Conservation (phyloP, 306 rosid genomes). For the Lathyrus aphaca region DNA sequence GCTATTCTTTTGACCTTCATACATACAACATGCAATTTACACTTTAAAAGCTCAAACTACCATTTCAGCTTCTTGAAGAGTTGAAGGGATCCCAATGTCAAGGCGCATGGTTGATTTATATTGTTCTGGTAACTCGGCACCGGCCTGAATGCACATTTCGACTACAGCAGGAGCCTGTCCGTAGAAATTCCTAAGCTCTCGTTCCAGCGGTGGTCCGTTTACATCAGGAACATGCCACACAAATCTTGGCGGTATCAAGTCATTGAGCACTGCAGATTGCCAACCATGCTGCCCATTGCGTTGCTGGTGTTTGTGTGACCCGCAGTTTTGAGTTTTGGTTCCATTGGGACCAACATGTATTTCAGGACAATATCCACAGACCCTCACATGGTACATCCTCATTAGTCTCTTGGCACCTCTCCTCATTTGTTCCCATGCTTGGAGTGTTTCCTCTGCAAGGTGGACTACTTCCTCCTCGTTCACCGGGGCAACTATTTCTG, state of each 20-base stretch:
- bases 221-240: slow-evolving; percentile 98
- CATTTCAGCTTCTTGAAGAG: slow-evolving; percentile 83
- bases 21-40: slow-evolving; percentile 29
- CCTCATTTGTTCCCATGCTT: slow-evolving; percentile 86
- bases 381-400: slow-evolving; percentile 83
- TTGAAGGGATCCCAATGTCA: slow-evolving; percentile 87
- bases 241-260: slow-evolving; percentile 86
- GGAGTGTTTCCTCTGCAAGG: slow-evolving; percentile 79
- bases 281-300: slow-evolving; percentile 98
- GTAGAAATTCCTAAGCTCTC: slow-evolving; percentile 80
- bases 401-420: slow-evolving; percentile 72
- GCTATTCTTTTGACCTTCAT: slow-evolving; percentile 18
- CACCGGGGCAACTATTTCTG: slow-evolving; percentile 57
- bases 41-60: slow-evolving; percentile 64
- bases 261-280: slow-evolving; percentile 83
- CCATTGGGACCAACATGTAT: slow-evolving; percentile 79
- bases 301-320: slow-evolving; percentile 93
- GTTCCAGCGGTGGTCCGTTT: slow-evolving; percentile 65
- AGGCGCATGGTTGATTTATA: slow-evolving; percentile 87
- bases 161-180: slow-evolving; percentile 92
- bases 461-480: slow-evolving; percentile 48
- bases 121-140: slow-evolving; percentile 79
- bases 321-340: slow-evolving; percentile 94
- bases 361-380: slow-evolving; percentile 96
- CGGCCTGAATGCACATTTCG: slow-evolving; percentile 92